phyloP scores from a whole-genome alignment of 495 filamentous ascomycete genomes.

The Lichina pygmaea region DNA sequence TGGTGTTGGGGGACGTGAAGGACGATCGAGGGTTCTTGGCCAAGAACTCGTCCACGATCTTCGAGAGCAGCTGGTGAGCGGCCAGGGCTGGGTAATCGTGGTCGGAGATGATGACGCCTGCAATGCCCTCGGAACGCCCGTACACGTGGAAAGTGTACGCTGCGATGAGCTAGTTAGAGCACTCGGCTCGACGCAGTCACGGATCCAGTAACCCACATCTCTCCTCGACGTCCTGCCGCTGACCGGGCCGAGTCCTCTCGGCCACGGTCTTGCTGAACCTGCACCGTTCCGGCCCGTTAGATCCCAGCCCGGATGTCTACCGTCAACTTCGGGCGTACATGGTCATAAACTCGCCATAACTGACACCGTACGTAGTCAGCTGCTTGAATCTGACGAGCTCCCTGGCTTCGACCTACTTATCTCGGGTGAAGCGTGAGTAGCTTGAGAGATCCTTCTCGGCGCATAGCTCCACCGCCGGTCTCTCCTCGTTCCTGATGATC shows the following conservation, averaged over 20 bases:
- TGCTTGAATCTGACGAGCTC: too few relatives aligned
- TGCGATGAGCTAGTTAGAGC: constrained; percentile 6
- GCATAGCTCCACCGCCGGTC: constrained; percentile 59
- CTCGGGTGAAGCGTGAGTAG: constrained; percentile 57
- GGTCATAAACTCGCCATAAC: constrained; percentile 25
- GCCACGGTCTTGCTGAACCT: constrained; percentile 33
- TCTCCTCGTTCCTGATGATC: constrained; percentile 57
- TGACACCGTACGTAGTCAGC: constrained; percentile 4
- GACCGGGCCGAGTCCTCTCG: constrained; percentile 59
- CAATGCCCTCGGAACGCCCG: constrained; percentile 62
- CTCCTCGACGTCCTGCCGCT: constrained; percentile 78
- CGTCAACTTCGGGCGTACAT: constrained; percentile 4
- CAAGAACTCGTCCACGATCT: constrained; percentile 84
- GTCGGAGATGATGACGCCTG: constrained; percentile 70
- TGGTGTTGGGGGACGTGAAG: constrained; percentile 27
- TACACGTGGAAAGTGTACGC: constrained; percentile 78
- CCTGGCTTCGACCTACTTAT: constrained; percentile 18
- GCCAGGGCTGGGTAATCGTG: constrained; percentile 73
- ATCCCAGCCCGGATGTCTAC: too few relatives aligned
- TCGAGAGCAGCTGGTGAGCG: constrained; percentile 81
- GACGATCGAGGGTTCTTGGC: constrained; percentile 42
- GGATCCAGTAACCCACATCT: constrained; percentile 24
- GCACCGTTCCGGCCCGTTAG: not conserved
- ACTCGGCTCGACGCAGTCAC: not conserved
- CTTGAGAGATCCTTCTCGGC: constrained; percentile 54